Evolutionary conservation across 83 land plant genomes (phyloP).

Genomic region (Picea abies): DNA sequence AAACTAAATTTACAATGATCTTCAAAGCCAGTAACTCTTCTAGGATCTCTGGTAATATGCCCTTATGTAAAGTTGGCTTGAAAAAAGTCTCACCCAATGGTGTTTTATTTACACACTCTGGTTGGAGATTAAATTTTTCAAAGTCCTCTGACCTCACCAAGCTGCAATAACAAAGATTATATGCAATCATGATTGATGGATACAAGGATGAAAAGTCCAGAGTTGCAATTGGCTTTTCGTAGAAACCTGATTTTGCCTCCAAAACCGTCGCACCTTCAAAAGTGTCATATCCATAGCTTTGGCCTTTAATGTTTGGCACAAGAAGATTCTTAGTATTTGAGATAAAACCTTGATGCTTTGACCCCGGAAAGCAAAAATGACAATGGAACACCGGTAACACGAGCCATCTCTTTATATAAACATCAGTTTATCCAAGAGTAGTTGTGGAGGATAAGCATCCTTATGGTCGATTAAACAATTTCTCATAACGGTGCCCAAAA

Average conservation of each 20-base stretch:
- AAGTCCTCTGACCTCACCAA: slow-evolving; percentile 29
- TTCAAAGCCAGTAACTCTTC: slow-evolving; percentile 85
- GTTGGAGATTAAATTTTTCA: slow-evolving; percentile 70
- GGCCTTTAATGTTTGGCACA: slow-evolving; percentile 84
- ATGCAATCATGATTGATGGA: slow-evolving; percentile 45
- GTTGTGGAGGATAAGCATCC: no score
- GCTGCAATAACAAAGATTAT: no score
- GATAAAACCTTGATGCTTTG: slow-evolving; percentile 99
- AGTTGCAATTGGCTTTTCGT: slow-evolving; percentile 30
- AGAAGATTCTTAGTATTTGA: slow-evolving; percentile 88
- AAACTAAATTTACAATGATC: slow-evolving; percentile 98
- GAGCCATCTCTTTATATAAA: slow-evolving; percentile 2
- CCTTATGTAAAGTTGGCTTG: slow-evolving; percentile 82
- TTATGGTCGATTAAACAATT: no score
- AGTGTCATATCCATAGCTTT: slow-evolving; percentile 78
- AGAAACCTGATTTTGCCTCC: slow-evolving; percentile 91
- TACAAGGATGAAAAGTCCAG: slow-evolving; percentile 20
- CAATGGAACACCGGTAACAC: slow-evolving; percentile 97
- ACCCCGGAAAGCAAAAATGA: slow-evolving; percentile 98
- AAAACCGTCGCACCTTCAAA: slow-evolving; percentile 98
- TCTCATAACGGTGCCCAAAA: no score
- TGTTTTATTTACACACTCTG: slow-evolving; percentile 76
- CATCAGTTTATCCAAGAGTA: no score
- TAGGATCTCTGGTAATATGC: slow-evolving; percentile 97
- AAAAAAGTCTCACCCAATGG: slow-evolving; percentile 97